Conservation (phyloP, 2,329 filamentous ascomycete species). For the Penicillium sp. region DNA sequence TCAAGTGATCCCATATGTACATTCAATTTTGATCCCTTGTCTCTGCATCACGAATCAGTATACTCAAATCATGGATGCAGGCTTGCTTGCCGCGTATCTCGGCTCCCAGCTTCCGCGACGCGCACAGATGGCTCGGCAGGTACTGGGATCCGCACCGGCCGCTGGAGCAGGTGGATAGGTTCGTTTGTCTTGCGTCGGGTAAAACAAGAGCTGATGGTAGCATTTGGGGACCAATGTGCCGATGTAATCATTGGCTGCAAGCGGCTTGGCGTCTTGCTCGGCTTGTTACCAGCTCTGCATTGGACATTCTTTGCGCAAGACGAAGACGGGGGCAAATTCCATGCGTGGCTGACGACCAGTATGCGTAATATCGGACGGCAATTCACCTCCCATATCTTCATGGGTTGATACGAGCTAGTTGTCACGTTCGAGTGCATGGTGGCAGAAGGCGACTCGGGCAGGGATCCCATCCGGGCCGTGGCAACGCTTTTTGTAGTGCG, state of each 20-base stretch:
- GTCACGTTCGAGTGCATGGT: neutral
- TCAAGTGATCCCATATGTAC: neutral
- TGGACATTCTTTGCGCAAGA: neutral
- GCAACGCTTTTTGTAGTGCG: conserved; percentile 53
- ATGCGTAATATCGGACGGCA: neutral
- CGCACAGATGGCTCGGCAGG: neutral
- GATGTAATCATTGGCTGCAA: neutral
- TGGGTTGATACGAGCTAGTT: too few relatives aligned
- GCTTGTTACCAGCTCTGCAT: neutral
- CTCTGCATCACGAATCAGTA: neutral
- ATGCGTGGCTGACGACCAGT: neutral
- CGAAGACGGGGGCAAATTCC: neutral
- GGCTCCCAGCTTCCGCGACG: conserved; percentile 22
- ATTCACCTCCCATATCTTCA: too few relatives aligned
- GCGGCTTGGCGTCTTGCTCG: neutral
- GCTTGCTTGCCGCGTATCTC: neutral
- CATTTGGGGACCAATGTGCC: neutral
- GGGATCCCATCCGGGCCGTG: conserved; percentile 26
- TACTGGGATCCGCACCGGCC: conserved; percentile 21
- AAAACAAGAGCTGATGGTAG: neutral
- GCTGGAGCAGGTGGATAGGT: conserved; percentile 26
- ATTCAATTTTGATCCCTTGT: too few relatives aligned
- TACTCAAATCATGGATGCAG: neutral
- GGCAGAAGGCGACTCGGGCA: neutral
- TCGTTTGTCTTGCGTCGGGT: conserved; percentile 29